phyloP scores from a whole-genome alignment of 768 basidiomycete genomes.

The Phanerochaete carnosa region DNA sequence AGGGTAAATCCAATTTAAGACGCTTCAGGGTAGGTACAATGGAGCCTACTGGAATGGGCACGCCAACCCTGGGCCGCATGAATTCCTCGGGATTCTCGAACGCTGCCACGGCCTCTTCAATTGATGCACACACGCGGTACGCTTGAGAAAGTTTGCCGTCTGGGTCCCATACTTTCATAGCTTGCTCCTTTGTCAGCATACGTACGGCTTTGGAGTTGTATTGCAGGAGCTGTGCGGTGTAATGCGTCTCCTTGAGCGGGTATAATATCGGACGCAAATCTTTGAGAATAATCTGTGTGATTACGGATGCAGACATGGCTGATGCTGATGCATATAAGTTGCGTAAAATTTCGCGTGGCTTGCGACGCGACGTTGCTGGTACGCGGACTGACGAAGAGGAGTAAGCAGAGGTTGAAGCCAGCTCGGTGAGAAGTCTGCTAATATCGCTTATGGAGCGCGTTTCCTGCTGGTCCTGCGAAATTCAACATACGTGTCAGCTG shows the following conservation, averaged over 20 bases:
- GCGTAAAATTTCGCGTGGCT: conserved; percentile 40
- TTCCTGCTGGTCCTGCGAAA: conserved; percentile 27
- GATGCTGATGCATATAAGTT: conserved; percentile 57
- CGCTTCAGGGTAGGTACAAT: not conserved
- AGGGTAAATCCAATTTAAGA: not conserved
- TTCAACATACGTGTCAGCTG: not conserved
- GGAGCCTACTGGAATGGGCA: conserved; percentile 54
- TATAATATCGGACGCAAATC: conserved; percentile 82
- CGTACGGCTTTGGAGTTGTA: conserved; percentile 57
- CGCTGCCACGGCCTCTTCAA: conserved; percentile 49
- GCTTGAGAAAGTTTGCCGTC: conserved; percentile 47
- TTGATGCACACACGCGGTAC: conserved; percentile 51
- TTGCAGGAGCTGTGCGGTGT: conserved; percentile 46
- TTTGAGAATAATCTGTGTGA: conserved; percentile 86
- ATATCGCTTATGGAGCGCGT: conserved; percentile 46
- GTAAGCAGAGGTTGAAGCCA: conserved; percentile 65
- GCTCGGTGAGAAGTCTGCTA: conserved; percentile 67
- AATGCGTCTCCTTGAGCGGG: conserved; percentile 51
- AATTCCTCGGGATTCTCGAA: conserved; percentile 29
- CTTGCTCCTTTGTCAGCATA: conserved; percentile 55
- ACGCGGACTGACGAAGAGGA: conserved; percentile 47
- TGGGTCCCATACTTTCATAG: conserved; percentile 73
- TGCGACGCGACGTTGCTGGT: conserved; percentile 30
- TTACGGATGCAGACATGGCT: conserved; percentile 59
- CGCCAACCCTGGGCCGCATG: conserved; percentile 46